Conservation (phyloP, 169 alveolate genomes). For the Eimeria tenella region DNA sequence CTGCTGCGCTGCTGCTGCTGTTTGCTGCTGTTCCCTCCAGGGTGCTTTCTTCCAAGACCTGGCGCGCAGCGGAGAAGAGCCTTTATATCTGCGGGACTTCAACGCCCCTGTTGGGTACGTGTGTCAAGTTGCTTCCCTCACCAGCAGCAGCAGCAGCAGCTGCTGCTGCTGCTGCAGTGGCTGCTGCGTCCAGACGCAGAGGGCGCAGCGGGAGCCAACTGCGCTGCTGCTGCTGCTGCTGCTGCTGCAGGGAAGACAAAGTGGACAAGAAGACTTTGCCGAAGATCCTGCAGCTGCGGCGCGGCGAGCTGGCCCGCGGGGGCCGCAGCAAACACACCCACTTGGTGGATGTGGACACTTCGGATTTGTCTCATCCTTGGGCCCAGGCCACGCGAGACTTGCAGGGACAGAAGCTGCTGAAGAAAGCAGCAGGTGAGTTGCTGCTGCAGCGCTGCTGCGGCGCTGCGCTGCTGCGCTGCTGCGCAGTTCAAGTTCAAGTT, state of each 20-base stretch:
- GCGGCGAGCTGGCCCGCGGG: conserved; percentile 92
- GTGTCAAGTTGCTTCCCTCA: no score
- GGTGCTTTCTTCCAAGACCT: conserved; percentile 92
- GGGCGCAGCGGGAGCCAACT: background rate
- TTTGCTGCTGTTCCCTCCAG: background rate
- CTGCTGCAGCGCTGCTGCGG: no score
- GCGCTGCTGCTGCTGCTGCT: no score
- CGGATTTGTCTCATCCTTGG: conserved; percentile 89
- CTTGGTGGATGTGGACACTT: conserved; percentile 96
- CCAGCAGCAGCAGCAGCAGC: no score
- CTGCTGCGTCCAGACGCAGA: background rate
- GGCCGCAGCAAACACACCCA: conserved; percentile 97
- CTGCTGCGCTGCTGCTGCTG: no score
- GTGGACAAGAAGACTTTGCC: conserved; percentile 89
- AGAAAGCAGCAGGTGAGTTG: background rate
- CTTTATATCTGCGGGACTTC: conserved; percentile 88
- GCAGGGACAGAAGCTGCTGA: background rate
- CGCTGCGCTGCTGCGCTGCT: no score
- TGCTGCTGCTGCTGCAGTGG: background rate
- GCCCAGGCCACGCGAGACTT: conserved; percentile 18
- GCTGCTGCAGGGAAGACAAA: conserved; percentile 84
- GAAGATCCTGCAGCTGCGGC: conserved; percentile 87
- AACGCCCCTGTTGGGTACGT: conserved; percentile 89
- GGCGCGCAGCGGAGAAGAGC: conserved; percentile 91
- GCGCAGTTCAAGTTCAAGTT: no score